These are phyloP conservation scores for Oleoguttula mirabilis DNA, from an alignment of 495 filamentous ascomycete genomes.

Conservation along the genomic window DNA sequence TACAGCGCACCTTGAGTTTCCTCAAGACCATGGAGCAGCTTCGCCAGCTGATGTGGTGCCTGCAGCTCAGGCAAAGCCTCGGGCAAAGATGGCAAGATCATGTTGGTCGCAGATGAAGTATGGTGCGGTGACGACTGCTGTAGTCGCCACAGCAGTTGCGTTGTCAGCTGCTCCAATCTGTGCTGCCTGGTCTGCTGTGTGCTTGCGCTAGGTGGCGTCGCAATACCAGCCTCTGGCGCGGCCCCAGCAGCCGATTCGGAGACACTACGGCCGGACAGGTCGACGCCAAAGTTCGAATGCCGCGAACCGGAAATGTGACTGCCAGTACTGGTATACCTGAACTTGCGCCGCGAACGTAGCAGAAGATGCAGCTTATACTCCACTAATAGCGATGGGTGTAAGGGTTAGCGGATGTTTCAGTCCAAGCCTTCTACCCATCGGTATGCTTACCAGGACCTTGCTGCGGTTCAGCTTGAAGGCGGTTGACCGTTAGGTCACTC, in stretches of 20 bases:
- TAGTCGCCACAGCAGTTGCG: slow-evolving; percentile 85
- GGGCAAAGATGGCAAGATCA: slow-evolving; percentile 62
- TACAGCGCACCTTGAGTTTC: slow-evolving; percentile 89
- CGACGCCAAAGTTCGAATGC: slow-evolving; percentile 33
- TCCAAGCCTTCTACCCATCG: too few species aligned
- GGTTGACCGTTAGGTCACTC: slow-evolving; percentile 31
- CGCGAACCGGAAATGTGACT: slow-evolving; percentile 48
- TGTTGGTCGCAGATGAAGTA: slow-evolving; percentile 53
- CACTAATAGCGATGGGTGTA: too few species aligned
- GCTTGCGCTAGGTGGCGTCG: slow-evolving; percentile 28
- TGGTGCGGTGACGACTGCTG: slow-evolving; percentile 92
- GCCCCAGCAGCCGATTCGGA: slow-evolving; percentile 14
- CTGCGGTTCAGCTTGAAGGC: slow-evolving; percentile 81
- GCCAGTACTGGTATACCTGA: slow-evolving; percentile 51
- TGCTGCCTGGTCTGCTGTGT: slow-evolving; percentile 60
- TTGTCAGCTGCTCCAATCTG: slow-evolving; percentile 79
- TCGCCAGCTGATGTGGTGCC: slow-evolving; percentile 45
- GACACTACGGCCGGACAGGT: not conserved
- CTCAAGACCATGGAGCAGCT: slow-evolving; percentile 68
- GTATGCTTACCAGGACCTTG: too few species aligned
- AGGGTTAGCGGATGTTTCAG: too few species aligned
- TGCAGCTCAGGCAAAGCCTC: slow-evolving; percentile 45
- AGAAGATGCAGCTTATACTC: slow-evolving; percentile 97
- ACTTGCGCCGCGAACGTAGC: slow-evolving; percentile 62
- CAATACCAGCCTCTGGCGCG: slow-evolving; percentile 18